Base-by-base conservation (phyloP, 2,329 filamentous ascomycete genomes). In the Orbilia ellipsospora region DNA sequence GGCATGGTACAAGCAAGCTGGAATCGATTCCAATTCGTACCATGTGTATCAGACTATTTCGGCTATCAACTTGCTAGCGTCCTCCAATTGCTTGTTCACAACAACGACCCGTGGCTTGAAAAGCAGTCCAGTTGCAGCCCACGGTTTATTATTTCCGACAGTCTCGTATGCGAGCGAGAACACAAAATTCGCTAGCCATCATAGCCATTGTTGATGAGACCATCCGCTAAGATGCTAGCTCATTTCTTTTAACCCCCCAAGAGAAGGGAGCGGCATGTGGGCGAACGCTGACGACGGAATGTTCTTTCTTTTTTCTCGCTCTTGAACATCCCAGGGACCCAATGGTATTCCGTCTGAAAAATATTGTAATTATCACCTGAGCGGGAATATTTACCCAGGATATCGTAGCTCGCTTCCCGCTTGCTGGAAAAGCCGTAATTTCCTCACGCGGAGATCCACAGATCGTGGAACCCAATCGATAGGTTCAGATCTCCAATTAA, bases 401-500 rank as follows among this genome's bases (percentile, higher is more conserved):
- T 62, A 31, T 57, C 48, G 50, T 55, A 57, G 26, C 48, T 75
- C 52, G 72, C 52, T 75, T 75, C 72, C 72, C 72, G 72, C 54
- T 59, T 75, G 59, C 64, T 75, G 51, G 72, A 59, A 23, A 61
- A 40, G 52, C 26, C 64, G 65, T 44, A 75, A 75, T 75, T 75
- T 75, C 72, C 72, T 75, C 72, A 66, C 50, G 57, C 15, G 64
- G 72, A 69, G 64, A 69, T 69, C 72, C 72, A 69, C 65, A 48
- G 64, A 69, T 68, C 72, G 59, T 65, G 59, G 67, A 36, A 69
- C 72, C 72, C 72, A 75, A 75, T 75, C 64, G 72, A 75, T 75
- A 65, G 72, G 72, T 75, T 75, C 54, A 75, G 64, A 75, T 75
- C 72, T 75, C 59, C 64, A 73, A 75, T 69, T 64, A 63, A 69